Conservation (phyloP, 208 protist species). For the Acanthamoeba royreba region DNA sequence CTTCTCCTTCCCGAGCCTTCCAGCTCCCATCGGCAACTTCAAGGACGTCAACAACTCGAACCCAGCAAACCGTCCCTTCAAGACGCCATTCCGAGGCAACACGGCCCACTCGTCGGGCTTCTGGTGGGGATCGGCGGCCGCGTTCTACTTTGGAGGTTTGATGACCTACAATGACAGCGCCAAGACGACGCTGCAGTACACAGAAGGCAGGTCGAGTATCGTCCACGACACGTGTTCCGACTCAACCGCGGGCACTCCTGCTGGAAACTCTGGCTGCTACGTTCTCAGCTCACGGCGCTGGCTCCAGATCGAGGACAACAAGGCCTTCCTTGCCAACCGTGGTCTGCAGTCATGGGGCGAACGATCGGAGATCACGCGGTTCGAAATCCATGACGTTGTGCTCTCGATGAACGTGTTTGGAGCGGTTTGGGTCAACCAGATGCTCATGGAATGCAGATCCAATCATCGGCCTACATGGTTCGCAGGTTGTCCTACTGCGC, state of each 20-base stretch:
- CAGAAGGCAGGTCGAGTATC: too few relatives aligned
- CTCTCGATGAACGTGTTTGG: not conserved
- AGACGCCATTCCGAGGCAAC: conserved; percentile 41
- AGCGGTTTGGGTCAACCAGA: not conserved
- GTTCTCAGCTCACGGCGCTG: not conserved
- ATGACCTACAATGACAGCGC: not conserved
- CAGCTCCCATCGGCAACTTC: not conserved
- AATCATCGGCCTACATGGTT: not conserved
- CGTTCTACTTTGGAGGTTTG: not conserved
- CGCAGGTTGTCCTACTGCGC: not conserved
- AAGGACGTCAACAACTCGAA: not conserved
- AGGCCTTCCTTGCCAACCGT: too few relatives aligned
- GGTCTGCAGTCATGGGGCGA: too few relatives aligned
- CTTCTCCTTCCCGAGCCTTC: conserved; percentile 37
- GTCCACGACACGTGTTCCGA: not conserved
- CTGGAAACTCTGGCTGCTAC: not conserved
- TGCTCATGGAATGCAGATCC: too few relatives aligned
- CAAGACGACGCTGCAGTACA: not conserved
- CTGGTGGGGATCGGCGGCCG: not conserved
- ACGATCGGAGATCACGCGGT: not conserved
- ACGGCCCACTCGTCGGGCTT: not conserved
- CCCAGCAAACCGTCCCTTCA: not conserved
- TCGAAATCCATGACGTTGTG: not conserved
- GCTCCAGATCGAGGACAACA: not conserved
- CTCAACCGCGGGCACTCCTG: not conserved